Conservation (phyloP, 345 rosid species). For the Microcos paniculata region DNA sequence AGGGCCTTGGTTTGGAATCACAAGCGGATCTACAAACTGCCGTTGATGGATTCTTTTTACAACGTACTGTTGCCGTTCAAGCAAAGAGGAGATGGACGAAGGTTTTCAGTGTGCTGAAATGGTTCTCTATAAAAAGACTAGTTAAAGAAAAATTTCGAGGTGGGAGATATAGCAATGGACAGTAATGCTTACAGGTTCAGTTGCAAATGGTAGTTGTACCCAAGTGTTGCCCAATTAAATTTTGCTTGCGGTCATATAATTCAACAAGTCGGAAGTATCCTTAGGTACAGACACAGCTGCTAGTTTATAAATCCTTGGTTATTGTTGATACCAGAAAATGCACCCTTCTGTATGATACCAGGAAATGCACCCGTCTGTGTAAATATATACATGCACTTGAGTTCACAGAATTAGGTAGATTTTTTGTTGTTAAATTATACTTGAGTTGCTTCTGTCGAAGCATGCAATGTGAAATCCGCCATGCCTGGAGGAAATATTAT, state of each 20-base stretch:
- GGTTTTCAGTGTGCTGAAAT: constrained; percentile 75
- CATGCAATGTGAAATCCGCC: no score
- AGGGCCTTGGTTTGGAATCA: constrained; percentile 45
- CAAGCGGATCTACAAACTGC: constrained; percentile 64
- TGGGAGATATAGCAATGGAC: constrained; percentile 29
- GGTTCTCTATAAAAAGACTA: constrained; percentile 61
- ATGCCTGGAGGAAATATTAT: background rate
- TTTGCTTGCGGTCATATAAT: constrained; percentile 26
- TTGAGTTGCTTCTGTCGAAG: constrained; percentile 2
- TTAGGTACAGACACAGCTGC: constrained; percentile 14
- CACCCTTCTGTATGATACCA: background rate
- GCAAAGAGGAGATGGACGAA: constrained; percentile 91
- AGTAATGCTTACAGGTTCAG: background rate
- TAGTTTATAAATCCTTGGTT: constrained; percentile 14
- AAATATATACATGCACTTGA: constrained; percentile 16
- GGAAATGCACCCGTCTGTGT: constrained; percentile 5
- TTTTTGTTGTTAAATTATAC: background rate
- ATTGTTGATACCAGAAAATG: constrained; percentile 7
- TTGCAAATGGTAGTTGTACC: background rate
- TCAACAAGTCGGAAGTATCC: constrained; percentile 11
- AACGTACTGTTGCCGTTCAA: constrained; percentile 42
- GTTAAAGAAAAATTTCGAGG: constrained; percentile 40
- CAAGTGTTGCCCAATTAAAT: constrained; percentile 19
- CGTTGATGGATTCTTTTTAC: constrained; percentile 51
- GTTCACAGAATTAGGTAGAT: constrained; percentile 10